Evolutionary conservation across 352 stramenopile species (phyloP), one percentile per base, ranked within the genome.

Genomic region (Blastocystis hominis): DNA sequence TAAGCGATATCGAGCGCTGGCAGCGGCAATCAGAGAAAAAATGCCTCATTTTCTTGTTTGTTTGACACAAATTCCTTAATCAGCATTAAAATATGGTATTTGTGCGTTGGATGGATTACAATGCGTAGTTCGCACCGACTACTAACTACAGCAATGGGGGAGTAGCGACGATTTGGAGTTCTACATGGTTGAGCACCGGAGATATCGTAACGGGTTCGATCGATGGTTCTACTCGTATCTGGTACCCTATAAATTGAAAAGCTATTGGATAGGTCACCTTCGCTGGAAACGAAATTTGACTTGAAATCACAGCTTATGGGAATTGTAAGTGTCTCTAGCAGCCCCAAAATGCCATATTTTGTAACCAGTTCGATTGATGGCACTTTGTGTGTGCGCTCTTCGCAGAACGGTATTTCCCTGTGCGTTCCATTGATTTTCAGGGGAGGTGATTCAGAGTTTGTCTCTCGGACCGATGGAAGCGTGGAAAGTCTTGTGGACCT

Each of bases 251-350:
- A 10, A 20, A 15, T 30, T 47, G 17, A 10, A 0, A 34, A 46
- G 44, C 66, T n/a, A 53, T 3, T 53, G 47, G 17, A 3, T n/a
- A 38, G 72, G 20, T 54, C 72, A 13, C 47, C 72, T 40, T 69
- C 72, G 24, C 47, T 84, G 54, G 72, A 84, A 40, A 66, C 50
- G 53, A 64, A 66, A 24, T 84, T 84, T 47, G 38, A 84, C 44
- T 46, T 84, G 47, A 64, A 84, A 64, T 84, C 72, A 34, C 72
- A 84, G 56, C 72, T 68, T 34, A 84, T 84, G 72, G 72, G 72
- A 64, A 53, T 84, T 68, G 72, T 84, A 24, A 84, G 72, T 54
- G 42, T 84, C 5, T 17, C 72, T 36, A 17, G 44, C n/a, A 84
- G 36, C 46, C 17, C 10, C 9, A 17, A 36, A 34, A 53, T 68